These are phyloP conservation scores for Emergomyces orientalis DNA, from an alignment of 2,329 filamentous ascomycete species.

Conservation along the genomic window DNA sequence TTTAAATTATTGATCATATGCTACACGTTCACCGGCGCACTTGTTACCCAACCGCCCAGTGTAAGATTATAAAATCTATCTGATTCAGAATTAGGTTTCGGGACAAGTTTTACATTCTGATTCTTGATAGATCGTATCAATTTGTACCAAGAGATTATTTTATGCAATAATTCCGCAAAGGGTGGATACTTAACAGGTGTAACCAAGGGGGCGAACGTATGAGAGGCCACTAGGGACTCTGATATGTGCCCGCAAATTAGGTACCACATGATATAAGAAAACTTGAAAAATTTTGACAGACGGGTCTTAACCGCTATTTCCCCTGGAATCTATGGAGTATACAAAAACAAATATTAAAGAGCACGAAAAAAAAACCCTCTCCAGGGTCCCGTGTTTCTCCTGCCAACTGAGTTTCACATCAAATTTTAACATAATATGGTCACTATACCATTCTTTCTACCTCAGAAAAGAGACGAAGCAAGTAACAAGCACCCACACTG, in stretches of 20 bases:
- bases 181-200: neutral
- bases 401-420: neutral
- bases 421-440: neutral
- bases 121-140: neutral
- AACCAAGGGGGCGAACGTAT: neutral
- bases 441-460: neutral
- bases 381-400: neutral
- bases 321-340: neutral
- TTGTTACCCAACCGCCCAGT: neutral
- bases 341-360: neutral
- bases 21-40: neutral
- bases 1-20: neutral
- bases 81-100: neutral
- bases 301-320: neutral
- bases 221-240: no score
- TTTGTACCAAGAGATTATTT: neutral
- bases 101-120: neutral
- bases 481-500: slow-evolving; percentile 45
- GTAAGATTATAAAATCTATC: slow-evolving; percentile 1
- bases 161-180: neutral
- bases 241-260: neutral
- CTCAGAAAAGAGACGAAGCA: slow-evolving; percentile 24
- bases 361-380: neutral
- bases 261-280: no score
- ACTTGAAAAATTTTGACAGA: neutral